phyloP scores from a whole-genome alignment of 1,139 yeast genomes.

The Waltiozyma sp. region DNA sequence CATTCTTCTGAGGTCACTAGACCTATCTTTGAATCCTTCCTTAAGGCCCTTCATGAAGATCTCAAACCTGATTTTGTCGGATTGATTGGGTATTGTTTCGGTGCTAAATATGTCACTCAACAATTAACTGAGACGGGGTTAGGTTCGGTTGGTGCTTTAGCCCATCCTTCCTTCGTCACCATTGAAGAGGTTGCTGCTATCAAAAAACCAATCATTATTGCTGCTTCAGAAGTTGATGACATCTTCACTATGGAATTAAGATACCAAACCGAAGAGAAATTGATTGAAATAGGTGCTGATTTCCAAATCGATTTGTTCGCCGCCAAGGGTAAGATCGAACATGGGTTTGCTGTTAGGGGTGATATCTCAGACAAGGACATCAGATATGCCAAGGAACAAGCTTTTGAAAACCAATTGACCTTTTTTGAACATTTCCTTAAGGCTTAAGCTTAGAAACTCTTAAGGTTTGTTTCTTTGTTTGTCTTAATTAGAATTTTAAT shows the following conservation, averaged over 20 bases:
- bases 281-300: constrained; percentile 36
- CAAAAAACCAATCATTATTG: constrained; percentile 49
- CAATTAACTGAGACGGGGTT: constrained; percentile 37
- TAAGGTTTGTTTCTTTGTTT: too few species aligned
- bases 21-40: constrained; percentile 32
- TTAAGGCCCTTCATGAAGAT: constrained; percentile 32
- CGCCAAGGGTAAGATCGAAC: constrained; percentile 33
- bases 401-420: constrained; percentile 44
- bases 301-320: constrained; percentile 53
- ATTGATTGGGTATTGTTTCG: constrained; percentile 75
- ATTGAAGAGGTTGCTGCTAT: constrained; percentile 53
- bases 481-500: too few species aligned
- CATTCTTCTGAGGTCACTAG: constrained; percentile 41
- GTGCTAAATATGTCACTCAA: constrained; percentile 59
- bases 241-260: constrained; percentile 56
- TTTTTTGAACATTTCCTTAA: constrained; percentile 29
- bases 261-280: constrained; percentile 44
- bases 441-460: not conserved
- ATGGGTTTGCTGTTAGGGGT: constrained; percentile 75
- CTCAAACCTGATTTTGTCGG: constrained; percentile 41
- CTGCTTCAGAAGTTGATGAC: constrained; percentile 62
- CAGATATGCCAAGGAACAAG: constrained; percentile 61
- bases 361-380: constrained; percentile 45
- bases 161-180: constrained; percentile 69
- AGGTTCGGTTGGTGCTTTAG: constrained; percentile 53